Evolutionary conservation across 805 yeast species (phyloP), one percentile per base, ranked within the genome.

Genomic region (Pichia occidentalis): DNA sequence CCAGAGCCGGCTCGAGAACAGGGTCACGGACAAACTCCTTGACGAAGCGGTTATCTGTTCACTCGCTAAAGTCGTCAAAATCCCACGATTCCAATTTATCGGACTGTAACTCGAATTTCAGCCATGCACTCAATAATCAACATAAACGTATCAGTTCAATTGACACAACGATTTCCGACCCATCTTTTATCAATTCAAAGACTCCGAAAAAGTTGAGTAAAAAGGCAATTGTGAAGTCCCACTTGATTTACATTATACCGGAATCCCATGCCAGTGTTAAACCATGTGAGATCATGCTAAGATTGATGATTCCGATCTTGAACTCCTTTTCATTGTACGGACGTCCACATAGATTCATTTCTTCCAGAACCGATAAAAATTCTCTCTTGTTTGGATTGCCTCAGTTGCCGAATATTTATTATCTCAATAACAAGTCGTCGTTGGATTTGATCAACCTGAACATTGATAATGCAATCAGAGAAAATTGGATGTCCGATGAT

Each of bases 331-430:
- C 70, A 51, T 56, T 83, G 32, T 83, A 83, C 51, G 94, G 94
- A 7, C 67, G 92, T 47, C 92, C 94, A 1, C 63, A 66, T 29
- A 75, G 68, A 47, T 67, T 83, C 45, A 64, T 68, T 39, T 73
- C 85, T 16, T 71, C 72, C 47, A 77, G 80, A 56, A 62, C 60
- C 12, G 73, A 78, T 47, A 58, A 63, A 14, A 50, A 63, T 1
- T 77, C 85, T 2, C 54, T 83, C 50, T 60, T 83, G 24, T 83
- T 80, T 62, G 90, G 80, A 0, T 64, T 83, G 43, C 94, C 94
- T 5, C 73, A 77, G 17, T 65, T 84, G 50, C 94, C 94, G 3
- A 76, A 71, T 42, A 74, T 77, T 23, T 73, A 76, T 48, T 78
- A 79, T 44, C 51, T 83, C 34, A 67, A 56, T 37, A 44, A 44